Conservation (phyloP, 2,329 filamentous ascomycete genomes). For the Teratosphaeria pseudoeucalypti region DNA sequence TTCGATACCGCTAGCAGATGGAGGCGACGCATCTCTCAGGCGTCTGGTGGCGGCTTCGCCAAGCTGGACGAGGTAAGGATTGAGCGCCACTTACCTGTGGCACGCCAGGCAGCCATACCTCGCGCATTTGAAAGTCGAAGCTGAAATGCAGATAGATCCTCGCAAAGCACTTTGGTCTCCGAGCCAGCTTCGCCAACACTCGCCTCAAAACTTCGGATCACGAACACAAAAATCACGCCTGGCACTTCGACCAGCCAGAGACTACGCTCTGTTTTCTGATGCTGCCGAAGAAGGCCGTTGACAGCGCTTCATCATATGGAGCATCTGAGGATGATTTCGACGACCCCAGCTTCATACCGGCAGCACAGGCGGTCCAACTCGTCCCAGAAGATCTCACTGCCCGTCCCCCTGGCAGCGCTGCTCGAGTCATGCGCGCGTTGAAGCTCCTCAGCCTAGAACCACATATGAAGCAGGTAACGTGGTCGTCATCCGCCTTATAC, state of each 20-base stretch:
- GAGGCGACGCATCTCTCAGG: conserved; percentile 1
- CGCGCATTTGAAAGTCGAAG: neutral
- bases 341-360: neutral
- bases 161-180: conserved; percentile 9
- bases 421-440: conserved; percentile 7
- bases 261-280: conserved; percentile 13
- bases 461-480: conserved; percentile 1
- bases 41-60: conserved; percentile 2
- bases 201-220: neutral
- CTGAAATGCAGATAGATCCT: conserved; percentile 3
- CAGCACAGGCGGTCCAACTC: conserved; percentile 2
- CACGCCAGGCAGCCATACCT: neutral
- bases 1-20: neutral
- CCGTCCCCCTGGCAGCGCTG: neutral
- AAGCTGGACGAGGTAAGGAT: conserved; percentile 5
- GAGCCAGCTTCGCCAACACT: conserved; percentile 6
- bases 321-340: conserved; percentile 1
- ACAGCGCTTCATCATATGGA: neutral
- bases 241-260: conserved; percentile 3
- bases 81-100: neutral
- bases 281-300: neutral
- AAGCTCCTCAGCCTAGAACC: conserved; percentile 6
- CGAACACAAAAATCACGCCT: conserved; percentile 6
- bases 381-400: neutral
- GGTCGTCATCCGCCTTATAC: neutral